Base-by-base conservation (phyloP, 768 basidiomycete genomes). In the Suillus americanus region DNA sequence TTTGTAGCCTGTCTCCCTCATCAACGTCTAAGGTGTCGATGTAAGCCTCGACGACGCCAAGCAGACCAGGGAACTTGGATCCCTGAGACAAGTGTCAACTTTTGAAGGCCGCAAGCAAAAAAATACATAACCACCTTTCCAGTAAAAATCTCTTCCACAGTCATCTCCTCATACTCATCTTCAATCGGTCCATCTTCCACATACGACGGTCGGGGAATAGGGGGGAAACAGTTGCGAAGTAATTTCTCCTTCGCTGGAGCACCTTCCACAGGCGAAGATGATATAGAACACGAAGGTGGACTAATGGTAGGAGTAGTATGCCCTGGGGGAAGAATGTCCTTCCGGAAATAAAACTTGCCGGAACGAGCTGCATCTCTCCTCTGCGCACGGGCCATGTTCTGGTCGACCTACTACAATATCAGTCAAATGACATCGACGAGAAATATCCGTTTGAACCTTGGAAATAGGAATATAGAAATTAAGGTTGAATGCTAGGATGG, bases 391-490 rank as follows among this genome's bases (percentile, higher is more conserved):
- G 77, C 83, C 97, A 99, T 99, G 71, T 99, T 99, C 76, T 92
- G 92, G 73, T 99, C 96, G 50, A 99, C 97, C 96, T 98, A 71
- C 3, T 54, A 12, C 56, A 65, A 50, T 60, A 61, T 64, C 50
- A 37, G 55, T 37, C 37, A 45, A 20, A 53, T 62, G 35, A 33
- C 28, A 30, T 46, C 16, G 37, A 64, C 14, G 18, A 60, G 12
- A 40, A 57, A 33, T 33, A 25, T 16, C 20, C 13, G 48, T 18
- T 63, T 54, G 33, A 64, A 91, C 97, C 86, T 97, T 96, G 2
- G 96, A 97, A 53, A 99, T 98, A 3, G 97, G 97, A 66, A 99
- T 83, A 76, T 99, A 99, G 65, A 98, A 91, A 75, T 98, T 98
- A 62, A 98, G 80, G 66, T 91, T 90, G 79, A 95, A 95, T 70